A percentile compares a stretch with the other conserved stretches of the same genome.
Evolutionary conservation across 768 basidiomycete genomes (phyloP).

Genomic region (Chiua virens): DNA sequence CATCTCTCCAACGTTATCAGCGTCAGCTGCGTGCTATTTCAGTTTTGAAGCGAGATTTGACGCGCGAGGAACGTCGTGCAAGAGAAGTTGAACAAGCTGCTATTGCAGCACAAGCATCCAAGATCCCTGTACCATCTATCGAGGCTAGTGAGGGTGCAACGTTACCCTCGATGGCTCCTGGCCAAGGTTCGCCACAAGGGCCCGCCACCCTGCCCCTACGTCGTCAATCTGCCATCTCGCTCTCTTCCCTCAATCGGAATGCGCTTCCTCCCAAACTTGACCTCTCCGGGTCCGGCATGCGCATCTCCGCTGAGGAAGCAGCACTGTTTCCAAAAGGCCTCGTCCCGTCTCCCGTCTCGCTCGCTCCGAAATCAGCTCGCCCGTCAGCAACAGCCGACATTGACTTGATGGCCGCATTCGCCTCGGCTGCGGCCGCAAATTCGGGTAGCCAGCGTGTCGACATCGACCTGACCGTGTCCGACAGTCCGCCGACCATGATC

Average conservation of each 20-base stretch:
- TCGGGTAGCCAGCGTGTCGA: conserved; percentile 37
- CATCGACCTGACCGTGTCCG: conserved; percentile 60
- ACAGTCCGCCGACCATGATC: conserved; percentile 30
- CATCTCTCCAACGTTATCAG: not conserved
- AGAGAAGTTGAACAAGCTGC: conserved; percentile 44
- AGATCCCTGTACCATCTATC: conserved; percentile 23
- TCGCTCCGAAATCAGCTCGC: conserved; percentile 78
- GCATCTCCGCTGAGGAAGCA: conserved; percentile 63
- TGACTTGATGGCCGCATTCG: conserved; percentile 67
- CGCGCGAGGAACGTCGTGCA: conserved; percentile 56
- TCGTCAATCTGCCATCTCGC: conserved; percentile 74
- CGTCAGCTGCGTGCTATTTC: conserved; percentile 67
- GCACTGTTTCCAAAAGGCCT: conserved; percentile 58
- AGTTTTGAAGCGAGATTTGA: conserved; percentile 68
- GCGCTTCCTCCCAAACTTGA: conserved; percentile 76
- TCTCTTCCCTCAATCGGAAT: conserved; percentile 76
- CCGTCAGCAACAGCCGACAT: conserved; percentile 55
- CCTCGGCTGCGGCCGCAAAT: conserved; percentile 39
- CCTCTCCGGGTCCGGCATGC: conserved; percentile 66
- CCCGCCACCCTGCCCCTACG: conserved; percentile 40
- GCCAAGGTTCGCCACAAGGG: conserved; percentile 36
- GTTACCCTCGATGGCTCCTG: conserved; percentile 31
- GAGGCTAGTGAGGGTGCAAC: conserved; percentile 18
- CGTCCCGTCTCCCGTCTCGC: conserved; percentile 70
- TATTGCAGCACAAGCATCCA: conserved; percentile 33